phyloP scores from a whole-genome alignment of 371 early-diverging fungal genomes.

The Actinomucor elegans region DNA sequence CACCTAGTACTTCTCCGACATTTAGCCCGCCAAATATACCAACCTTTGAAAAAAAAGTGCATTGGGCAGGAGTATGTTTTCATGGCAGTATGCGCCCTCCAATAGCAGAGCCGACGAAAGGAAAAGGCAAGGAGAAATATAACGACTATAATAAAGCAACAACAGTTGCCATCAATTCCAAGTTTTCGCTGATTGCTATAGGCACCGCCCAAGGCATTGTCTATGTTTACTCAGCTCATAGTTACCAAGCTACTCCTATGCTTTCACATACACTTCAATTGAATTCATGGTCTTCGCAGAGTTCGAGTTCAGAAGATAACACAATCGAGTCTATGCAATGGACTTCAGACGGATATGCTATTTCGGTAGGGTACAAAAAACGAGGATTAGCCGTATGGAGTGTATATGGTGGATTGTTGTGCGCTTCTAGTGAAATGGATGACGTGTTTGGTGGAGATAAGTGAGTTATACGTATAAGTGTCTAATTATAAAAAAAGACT shows the following conservation, averaged over 20 bases:
- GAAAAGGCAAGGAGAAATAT: conserved; percentile 1
- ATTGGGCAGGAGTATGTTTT: conserved; percentile 47
- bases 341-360: conserved; percentile 77
- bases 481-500: too few relatives aligned
- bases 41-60: conserved; percentile 26
- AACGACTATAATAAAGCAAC: conserved; percentile 25
- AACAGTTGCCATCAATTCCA: conserved; percentile 42
- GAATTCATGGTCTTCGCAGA: conserved; percentile 16
- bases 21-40: conserved; percentile 32
- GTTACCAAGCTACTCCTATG: conserved; percentile 28
- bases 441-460: conserved; percentile 26
- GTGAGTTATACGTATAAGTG: too few relatives aligned
- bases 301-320: neutral
- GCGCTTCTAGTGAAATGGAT: conserved; percentile 50
- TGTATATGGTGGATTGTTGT: conserved; percentile 74
- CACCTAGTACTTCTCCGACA: neutral
- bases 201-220: conserved; percentile 42
- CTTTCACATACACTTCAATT: conserved; percentile 34
- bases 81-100: conserved; percentile 25
- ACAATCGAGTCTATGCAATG: conserved; percentile 54
- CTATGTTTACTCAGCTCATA: conserved; percentile 41
- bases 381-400: conserved; percentile 76
- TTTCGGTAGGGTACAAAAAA: conserved; percentile 68
- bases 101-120: neutral
- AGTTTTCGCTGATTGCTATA: conserved; percentile 47